phyloP scores from a whole-genome alignment of 2,329 filamentous ascomycete genomes.

The Colletotrichum orbiculare region DNA sequence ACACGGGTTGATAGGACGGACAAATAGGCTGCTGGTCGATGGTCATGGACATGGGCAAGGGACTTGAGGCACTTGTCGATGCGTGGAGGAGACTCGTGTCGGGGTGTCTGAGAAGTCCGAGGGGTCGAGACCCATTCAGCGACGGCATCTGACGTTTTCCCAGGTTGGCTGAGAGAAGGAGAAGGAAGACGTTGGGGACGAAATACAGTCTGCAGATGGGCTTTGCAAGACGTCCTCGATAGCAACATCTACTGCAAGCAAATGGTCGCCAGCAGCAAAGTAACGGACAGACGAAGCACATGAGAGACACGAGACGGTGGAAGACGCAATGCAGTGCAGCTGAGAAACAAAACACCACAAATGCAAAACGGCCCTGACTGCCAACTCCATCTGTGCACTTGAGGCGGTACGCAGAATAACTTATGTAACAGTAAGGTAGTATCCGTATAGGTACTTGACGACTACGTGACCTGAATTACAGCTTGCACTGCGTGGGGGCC shows the following conservation, averaged over 20 bases:
- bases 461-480: no score
- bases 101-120: constrained; percentile 2
- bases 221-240: background rate
- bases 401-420: no score
- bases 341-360: constrained; percentile 27
- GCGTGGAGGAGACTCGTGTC: background rate
- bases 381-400: background rate
- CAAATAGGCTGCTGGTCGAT: constrained; percentile 27
- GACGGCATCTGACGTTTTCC: no score
- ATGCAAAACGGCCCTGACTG: constrained; percentile 3
- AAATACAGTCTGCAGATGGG: no score
- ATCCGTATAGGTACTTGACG: no score
- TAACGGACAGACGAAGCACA: background rate
- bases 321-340: constrained; percentile 27
- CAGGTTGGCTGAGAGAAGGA: background rate
- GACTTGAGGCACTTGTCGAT: background rate
- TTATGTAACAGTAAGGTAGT: no score
- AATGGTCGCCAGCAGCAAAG: background rate
- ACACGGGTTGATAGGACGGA: constrained; percentile 31
- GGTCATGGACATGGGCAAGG: constrained; percentile 2
- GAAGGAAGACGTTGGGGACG: background rate
- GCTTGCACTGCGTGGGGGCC: constrained; percentile 4
- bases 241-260: background rate
- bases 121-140: background rate
- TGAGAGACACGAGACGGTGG: constrained; percentile 15